phyloP scores from a whole-genome alignment of 306 rosid species.

The Prunus mira region DNA sequence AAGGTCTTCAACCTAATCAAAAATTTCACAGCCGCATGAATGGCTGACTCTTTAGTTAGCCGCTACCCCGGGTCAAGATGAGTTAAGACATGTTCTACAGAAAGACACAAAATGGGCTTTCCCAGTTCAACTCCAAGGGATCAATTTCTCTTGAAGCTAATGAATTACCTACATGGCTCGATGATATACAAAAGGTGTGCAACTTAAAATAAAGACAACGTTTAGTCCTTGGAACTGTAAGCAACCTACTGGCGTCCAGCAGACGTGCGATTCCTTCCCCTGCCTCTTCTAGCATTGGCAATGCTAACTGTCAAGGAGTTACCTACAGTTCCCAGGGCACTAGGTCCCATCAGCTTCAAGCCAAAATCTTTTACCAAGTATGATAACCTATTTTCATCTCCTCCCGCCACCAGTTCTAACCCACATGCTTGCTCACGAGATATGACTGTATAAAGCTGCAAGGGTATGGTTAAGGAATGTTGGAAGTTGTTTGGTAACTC shows the following conservation, averaged over 20 bases:
- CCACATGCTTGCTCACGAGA: conserved; percentile 66
- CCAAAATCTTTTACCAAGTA: conserved; percentile 56
- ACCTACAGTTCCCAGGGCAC: conserved; percentile 40
- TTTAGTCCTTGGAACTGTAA: conserved; percentile 5
- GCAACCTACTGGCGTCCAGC: conserved; percentile 23
- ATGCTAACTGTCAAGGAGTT: conserved; percentile 45
- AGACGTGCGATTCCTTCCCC: conserved; percentile 47
- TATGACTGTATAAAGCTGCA: conserved; percentile 59
- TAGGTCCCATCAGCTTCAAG: conserved; percentile 67
- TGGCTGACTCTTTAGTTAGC: conserved; percentile 19
- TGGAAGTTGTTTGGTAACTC: conserved; percentile 31
- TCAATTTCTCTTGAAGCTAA: conserved; percentile 19
- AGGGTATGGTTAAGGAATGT: conserved; percentile 34
- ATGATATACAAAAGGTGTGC: conserved; percentile 22
- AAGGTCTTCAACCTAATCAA: conserved; percentile 17
- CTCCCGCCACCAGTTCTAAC: conserved; percentile 45
- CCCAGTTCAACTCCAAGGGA: conserved; percentile 14
- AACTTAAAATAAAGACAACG: not conserved
- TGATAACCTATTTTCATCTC: conserved; percentile 52
- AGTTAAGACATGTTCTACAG: conserved; percentile 15
- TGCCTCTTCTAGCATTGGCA: conserved; percentile 55
- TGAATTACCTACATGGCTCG: conserved; percentile 22
- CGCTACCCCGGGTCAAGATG: conserved; percentile 11
- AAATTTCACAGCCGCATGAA: conserved; percentile 25
- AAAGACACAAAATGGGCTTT: conserved; percentile 8